Conservation (phyloP, 1,139 yeast species). For the Diutina catenulata region DNA sequence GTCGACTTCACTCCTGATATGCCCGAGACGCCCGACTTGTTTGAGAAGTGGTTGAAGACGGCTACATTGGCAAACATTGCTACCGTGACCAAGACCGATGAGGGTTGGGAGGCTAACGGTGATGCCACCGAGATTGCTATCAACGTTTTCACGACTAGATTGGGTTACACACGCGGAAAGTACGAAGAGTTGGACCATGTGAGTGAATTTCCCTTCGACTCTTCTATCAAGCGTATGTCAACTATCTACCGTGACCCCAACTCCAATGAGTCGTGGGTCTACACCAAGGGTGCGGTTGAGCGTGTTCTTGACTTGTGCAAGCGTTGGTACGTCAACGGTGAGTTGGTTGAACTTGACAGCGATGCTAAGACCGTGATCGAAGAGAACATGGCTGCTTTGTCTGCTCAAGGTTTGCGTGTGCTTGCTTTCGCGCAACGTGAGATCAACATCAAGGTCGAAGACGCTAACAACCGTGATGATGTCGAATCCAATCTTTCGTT, state of each 20-base stretch:
- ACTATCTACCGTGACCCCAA: constrained; percentile 30
- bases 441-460: constrained; percentile 12
- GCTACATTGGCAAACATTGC: constrained; percentile 73
- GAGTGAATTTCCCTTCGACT: constrained; percentile 69
- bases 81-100: constrained; percentile 30
- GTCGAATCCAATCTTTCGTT: constrained; percentile 51
- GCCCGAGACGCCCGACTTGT: constrained; percentile 6
- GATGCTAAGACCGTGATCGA: constrained; percentile 22
- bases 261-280: constrained; percentile 17
- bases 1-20: constrained; percentile 15
- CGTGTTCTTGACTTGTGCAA: constrained; percentile 49
- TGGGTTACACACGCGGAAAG: constrained; percentile 34
- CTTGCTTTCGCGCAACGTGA: constrained; percentile 50
- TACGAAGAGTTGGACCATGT: constrained; percentile 25
- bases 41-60: constrained; percentile 34
- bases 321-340: constrained; percentile 37
- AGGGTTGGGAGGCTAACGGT: constrained; percentile 70
- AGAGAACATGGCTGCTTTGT: constrained; percentile 47
- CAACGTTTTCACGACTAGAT: constrained; percentile 56
- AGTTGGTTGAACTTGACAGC: constrained; percentile 28
- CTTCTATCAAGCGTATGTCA: constrained; percentile 67
- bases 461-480: constrained; percentile 27
- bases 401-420: constrained; percentile 63
- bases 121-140: constrained; percentile 83
- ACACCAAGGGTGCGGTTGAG: constrained; percentile 76